These are phyloP conservation scores for Ustilago cynodontis DNA, from an alignment of 1,284 basidiomycete species.

Conservation along the genomic window DNA sequence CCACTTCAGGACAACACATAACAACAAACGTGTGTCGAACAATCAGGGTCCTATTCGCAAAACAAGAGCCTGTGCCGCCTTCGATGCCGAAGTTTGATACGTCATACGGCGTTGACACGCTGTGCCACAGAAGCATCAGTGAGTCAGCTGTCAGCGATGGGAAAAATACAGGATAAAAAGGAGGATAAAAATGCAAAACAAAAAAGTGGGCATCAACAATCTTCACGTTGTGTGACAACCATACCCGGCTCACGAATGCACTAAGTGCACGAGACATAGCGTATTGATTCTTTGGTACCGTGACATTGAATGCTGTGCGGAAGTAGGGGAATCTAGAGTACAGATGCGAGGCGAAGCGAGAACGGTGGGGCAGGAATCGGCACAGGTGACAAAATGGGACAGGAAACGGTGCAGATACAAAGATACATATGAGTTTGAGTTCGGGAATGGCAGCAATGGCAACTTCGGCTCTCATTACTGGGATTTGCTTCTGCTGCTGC, in stretches of 20 bases:
- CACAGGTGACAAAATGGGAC: too few relatives aligned
- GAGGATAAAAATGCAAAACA: not conserved
- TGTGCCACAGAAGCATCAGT: not conserved
- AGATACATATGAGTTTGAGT: not conserved
- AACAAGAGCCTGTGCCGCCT: not conserved
- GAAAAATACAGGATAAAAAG: not conserved
- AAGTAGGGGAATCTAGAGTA: not conserved
- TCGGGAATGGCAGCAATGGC: too few relatives aligned
- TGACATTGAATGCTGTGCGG: slow-evolving; percentile 6
- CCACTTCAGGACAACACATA: too few relatives aligned
- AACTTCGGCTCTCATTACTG: slow-evolving; percentile 8
- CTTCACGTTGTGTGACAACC: not conserved
- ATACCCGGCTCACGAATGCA: not conserved
- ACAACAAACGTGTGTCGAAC: not conserved
- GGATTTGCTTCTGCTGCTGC: slow-evolving; percentile 17
- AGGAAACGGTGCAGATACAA: not conserved
- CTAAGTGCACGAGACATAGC: not conserved
- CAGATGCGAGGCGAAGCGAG: not conserved
- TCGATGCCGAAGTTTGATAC: not conserved
- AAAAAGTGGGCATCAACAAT: not conserved
- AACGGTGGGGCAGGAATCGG: too few relatives aligned
- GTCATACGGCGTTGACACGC: not conserved
- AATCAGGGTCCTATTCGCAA: not conserved
- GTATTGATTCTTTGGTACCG: not conserved
- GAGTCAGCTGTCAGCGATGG: slow-evolving; percentile 29